phyloP scores from a whole-genome alignment of 306 rosid genomes.

The Coriaria nepalensis region DNA sequence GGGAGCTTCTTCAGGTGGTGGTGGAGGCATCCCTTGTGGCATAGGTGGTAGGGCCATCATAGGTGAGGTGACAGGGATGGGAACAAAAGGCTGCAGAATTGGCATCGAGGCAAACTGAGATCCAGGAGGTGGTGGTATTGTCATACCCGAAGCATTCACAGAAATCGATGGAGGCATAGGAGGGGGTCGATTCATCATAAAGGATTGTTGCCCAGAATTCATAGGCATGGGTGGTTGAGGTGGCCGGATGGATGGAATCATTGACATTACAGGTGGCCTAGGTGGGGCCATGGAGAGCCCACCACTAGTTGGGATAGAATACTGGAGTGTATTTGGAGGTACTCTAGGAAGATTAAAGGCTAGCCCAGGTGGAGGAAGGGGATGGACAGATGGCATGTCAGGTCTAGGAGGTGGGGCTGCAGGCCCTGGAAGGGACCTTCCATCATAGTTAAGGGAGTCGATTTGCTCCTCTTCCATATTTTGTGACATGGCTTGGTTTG shows the following conservation, averaged over 20 bases:
- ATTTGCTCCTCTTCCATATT: slow-evolving; percentile 59
- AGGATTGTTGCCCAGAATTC: slow-evolving; percentile 53
- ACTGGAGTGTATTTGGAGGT: slow-evolving; percentile 42
- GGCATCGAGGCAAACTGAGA: slow-evolving; percentile 55
- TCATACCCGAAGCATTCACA: slow-evolving; percentile 39
- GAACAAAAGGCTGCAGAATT: slow-evolving; percentile 44
- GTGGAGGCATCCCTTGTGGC: slow-evolving; percentile 79
- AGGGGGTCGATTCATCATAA: slow-evolving; percentile 42
- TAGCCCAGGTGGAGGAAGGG: slow-evolving; percentile 88
- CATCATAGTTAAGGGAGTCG: slow-evolving; percentile 39
- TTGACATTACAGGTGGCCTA: slow-evolving; percentile 45
- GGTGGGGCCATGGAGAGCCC: slow-evolving; percentile 49
- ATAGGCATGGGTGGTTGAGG: slow-evolving; percentile 50
- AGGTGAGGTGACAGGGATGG: slow-evolving; percentile 44
- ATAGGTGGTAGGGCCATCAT: slow-evolving; percentile 83
- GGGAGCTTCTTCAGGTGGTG: slow-evolving; percentile 94
- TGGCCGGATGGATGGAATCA: slow-evolving; percentile 54
- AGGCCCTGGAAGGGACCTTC: slow-evolving; percentile 69
- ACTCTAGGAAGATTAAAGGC: slow-evolving; percentile 81
- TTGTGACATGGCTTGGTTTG: slow-evolving; percentile 90
- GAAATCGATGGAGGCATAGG: slow-evolving; percentile 47
- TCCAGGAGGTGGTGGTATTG: slow-evolving; percentile 86
- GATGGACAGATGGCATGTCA: slow-evolving; percentile 67
- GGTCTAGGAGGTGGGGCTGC: slow-evolving; percentile 87
- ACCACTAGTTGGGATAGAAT: slow-evolving; percentile 42